A percentile compares a stretch with the other conserved stretches of the same genome.
phyloP scores from a whole-genome alignment of 2,329 filamentous ascomycete genomes.

The Claviceps sorghi region DNA sequence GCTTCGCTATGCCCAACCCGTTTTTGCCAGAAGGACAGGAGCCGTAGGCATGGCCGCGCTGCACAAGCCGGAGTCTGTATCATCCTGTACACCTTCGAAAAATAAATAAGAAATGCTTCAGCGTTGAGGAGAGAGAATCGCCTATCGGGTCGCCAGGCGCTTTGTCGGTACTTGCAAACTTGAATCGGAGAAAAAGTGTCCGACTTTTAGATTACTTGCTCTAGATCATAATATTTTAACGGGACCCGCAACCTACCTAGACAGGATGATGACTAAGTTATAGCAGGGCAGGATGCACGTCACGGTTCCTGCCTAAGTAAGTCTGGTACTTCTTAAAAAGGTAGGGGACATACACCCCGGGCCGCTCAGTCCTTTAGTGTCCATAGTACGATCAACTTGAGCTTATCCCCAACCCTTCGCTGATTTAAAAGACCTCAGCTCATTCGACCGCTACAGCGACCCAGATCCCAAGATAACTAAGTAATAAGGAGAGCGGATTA shows the following conservation, averaged over 20 bases:
- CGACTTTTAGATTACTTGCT: background rate
- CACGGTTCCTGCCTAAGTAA: slow-evolving; percentile 12
- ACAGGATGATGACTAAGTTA: background rate
- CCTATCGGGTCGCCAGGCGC: background rate
- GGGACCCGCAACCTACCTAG: background rate
- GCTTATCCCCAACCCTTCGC: background rate
- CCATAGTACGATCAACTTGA: background rate
- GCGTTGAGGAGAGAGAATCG: background rate
- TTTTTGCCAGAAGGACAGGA: slow-evolving; percentile 4
- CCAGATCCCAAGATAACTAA: background rate
- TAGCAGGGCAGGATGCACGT: slow-evolving; percentile 5
- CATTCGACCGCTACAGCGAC: background rate
- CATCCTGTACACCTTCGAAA: slow-evolving; percentile 8
- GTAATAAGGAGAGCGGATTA: background rate
- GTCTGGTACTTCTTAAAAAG: too few relatives aligned
- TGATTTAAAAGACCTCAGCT: background rate
- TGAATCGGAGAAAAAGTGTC: background rate
- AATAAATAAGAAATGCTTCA: background rate
- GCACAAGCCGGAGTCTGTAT: slow-evolving; percentile 7
- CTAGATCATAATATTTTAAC: background rate
- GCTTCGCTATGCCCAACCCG: background rate
- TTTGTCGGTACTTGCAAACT: background rate
- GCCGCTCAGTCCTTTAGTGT: background rate
- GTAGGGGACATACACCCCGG: background rate
- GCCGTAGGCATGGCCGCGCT: slow-evolving; percentile 11